Evolutionary conservation across 352 stramenopile genomes (phyloP), one percentile per base, ranked within the genome.

Genomic region (Pythium plurisporium): DNA sequence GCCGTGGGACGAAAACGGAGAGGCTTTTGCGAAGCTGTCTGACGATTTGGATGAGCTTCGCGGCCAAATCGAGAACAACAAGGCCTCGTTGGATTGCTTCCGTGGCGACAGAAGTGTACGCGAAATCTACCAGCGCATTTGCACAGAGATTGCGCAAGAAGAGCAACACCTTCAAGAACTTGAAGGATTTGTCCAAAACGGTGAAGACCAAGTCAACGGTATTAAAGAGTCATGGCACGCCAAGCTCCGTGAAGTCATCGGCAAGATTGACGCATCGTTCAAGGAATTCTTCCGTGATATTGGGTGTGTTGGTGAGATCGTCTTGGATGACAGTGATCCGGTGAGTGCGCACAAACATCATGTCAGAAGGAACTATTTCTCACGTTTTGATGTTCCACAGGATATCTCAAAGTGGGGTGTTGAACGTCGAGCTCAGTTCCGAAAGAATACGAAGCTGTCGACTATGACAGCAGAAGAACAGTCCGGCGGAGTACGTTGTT

Each of bases 401-500:
- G 83, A 95, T 48, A 79, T 95, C n/a, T 74, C 86, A 19, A 92
- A 91, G 60, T 95, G 86, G 86, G 86, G 86, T 6, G 90, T 95
- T 34, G 74, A 95, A 48, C 82, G 86, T 37, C 81, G 82, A 9
- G 86, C 83, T 22, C 86, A 94, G 61, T 95, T 95, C 54, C 83
- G 86, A 14, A 89, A 91, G 58, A 89, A 89, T 43, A 81, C 79
- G 2, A 91, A 89, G 46, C 66, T 95, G 2, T 78, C 82, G 26
- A 90, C 78, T 1, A 94, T 95, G 86, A 95, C 83, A 14, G 76
- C 82, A 3, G 83, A 94, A 63, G 86, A 91, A 43, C 86, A 95
- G 53, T 95, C 86, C 10, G 86, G 86, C 55, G 86, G 86, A 44
- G 84, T 94, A 75, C 54, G 82, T 77, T 15, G n/a, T 26, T 26